Percentiles rank a stretch among this genome's conserved stretches.
Conservation (phyloP, 345 rosid genomes). For the Populus deltoides region DNA sequence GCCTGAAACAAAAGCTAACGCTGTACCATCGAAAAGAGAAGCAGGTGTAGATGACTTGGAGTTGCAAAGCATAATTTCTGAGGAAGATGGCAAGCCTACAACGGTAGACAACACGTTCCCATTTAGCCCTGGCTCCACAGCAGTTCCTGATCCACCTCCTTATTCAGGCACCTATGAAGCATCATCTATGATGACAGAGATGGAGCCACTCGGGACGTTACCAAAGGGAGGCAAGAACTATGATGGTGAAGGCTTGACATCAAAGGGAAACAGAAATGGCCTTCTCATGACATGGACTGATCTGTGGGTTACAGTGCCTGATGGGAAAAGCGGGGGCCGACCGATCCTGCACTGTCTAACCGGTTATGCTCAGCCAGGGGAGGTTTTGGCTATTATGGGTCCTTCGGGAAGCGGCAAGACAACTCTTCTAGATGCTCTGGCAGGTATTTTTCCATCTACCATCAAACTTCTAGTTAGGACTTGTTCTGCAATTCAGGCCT, state of each 20-base stretch:
- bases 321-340: conserved; percentile 17
- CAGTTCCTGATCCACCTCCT: background rate
- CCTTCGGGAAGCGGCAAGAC: conserved; percentile 59
- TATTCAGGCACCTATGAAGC: background rate
- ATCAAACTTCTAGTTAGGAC: no score
- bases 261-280: background rate
- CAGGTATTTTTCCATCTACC: conserved; percentile 24
- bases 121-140: conserved; percentile 3
- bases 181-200: background rate
- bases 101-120: background rate
- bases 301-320: conserved; percentile 34
- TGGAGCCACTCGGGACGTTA: background rate
- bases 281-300: conserved; percentile 48
- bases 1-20: background rate
- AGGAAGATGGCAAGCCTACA: background rate
- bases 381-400: conserved; percentile 49
- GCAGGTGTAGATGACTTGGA: background rate
- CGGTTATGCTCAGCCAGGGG: conserved; percentile 43
- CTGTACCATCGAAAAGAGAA: background rate
- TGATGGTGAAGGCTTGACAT: background rate
- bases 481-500: no score
- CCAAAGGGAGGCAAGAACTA: background rate
- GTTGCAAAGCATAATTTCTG: conserved; percentile 5
- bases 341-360: conserved; percentile 33
- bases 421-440: conserved; percentile 48